phyloP scores from a whole-genome alignment of 108 stramenopile species.

The Ochromonas danica region DNA sequence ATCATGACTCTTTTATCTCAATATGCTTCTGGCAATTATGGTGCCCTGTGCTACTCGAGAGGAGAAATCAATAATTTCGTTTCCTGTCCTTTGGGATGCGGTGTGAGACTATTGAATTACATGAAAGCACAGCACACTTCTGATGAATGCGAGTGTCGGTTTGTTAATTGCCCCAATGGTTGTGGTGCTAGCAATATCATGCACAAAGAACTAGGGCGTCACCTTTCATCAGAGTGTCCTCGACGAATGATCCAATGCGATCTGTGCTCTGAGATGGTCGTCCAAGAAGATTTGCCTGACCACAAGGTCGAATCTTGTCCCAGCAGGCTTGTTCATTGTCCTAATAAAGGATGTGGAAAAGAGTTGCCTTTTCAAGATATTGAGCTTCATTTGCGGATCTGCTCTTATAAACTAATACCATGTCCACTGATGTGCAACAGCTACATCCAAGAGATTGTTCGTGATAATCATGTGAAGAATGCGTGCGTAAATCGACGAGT shows the following conservation, averaged over 20 bases:
- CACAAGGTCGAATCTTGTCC: background rate
- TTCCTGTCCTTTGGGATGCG: slow-evolving; percentile 23
- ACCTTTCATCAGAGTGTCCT: background rate
- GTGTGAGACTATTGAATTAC: background rate
- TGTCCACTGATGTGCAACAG: background rate
- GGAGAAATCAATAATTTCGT: background rate
- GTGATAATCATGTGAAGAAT: background rate
- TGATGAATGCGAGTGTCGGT: background rate
- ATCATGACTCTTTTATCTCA: slow-evolving; percentile 7
- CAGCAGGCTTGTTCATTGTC: background rate
- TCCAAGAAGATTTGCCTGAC: background rate
- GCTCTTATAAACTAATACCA: background rate
- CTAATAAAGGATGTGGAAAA: background rate
- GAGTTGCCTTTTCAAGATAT: background rate
- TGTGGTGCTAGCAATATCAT: background rate
- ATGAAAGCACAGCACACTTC: background rate
- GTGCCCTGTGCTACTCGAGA: background rate
- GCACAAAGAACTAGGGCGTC: background rate
- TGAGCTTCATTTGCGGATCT: background rate
- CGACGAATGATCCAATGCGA: background rate
- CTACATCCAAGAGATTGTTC: background rate
- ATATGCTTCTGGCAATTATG: background rate
- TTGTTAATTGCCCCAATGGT: background rate
- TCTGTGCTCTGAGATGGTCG: background rate
- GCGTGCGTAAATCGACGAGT: slow-evolving; percentile 30